Evolutionary conservation across 75 land plant genomes (phyloP), one percentile per base, ranked within the genome.

Genomic region (Pseudotsuga menziesii): DNA sequence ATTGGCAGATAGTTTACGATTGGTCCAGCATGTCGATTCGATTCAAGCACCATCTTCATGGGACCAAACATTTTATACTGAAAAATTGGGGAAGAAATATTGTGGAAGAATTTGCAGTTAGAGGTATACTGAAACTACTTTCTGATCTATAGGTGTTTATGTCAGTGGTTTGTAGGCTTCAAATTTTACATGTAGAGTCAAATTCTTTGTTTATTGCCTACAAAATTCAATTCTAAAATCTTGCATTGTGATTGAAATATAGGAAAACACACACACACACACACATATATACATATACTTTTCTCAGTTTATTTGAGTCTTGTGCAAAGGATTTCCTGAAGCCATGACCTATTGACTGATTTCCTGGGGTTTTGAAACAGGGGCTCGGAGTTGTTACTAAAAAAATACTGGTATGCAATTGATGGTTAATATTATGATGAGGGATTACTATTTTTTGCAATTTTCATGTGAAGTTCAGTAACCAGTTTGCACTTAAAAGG

Each of bases 21-120:
- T 95, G 72, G 36, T 95, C 13, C 94, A 95, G 77, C 89, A 90
- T 64, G 96, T 91, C 74, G 84, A 80, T 57, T 62, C 80, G 9
- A 83, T 95, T 61, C 88, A 85, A 81, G 78, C 62, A 73, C 93
- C 96, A 57, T 29, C 19, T 55, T 74, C 85, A 41, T 89, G 90
- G 91, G 70, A 66, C 20, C 75, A 79, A 69, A 73, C 62, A 6
- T 75, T 80, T 44, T 67, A 83, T 35, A 73, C 80, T 48, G 71
- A 87, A 77, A 75, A 35, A n/a, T n/a, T 8, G 87, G 87, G 89
- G 62, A 80, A 63, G 80, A 89, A 19, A 78, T 83, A 14, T 77
- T 84, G 20, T 89, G 93, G 93, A 78, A 85, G 41, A 69, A 62
- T 69, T 84, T 84, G 59, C 61, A 64, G n/a, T 83, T 91, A 73